phyloP scores from a whole-genome alignment of 2,329 filamentous ascomycete species.

The Penicillium paneum region DNA sequence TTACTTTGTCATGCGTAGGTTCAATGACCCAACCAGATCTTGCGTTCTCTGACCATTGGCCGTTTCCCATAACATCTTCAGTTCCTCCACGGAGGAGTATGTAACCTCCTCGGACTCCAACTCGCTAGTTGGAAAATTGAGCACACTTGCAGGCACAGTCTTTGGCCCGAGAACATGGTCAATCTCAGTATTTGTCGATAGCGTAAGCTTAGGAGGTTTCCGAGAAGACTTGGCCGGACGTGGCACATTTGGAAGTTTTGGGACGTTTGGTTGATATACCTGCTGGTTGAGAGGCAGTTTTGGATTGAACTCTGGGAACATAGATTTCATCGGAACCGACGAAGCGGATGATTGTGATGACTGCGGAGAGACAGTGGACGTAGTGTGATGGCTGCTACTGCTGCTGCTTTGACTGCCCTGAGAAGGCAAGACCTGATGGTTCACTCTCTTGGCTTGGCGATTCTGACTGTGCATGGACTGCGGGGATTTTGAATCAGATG shows the following conservation, averaged over 20 bases:
- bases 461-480: conserved; percentile 16
- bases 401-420: conserved; percentile 14
- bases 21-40: conserved; percentile 34
- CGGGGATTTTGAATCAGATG: conserved; percentile 13
- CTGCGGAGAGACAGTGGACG: conserved; percentile 15
- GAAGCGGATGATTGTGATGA: conserved; percentile 25
- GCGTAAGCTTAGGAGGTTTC: conserved; percentile 28
- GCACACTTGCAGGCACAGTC: conserved; percentile 43
- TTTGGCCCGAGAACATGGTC: conserved; percentile 38
- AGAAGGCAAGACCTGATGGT: conserved; percentile 10
- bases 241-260: conserved; percentile 21
- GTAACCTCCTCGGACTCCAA: conserved; percentile 34
- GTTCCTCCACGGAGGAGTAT: conserved; percentile 41
- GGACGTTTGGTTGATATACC: conserved; percentile 37
- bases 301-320: conserved; percentile 46
- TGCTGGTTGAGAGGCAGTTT: conserved; percentile 38
- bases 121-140: conserved; percentile 40
- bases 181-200: conserved; percentile 35
- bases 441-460: conserved; percentile 13
- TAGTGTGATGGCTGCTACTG: conserved; percentile 16
- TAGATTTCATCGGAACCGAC: conserved; percentile 43
- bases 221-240: conserved; percentile 15
- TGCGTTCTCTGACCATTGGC: conserved; percentile 44
- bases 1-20: conserved; percentile 44
- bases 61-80: conserved; percentile 45